Evolutionary conservation across 192 early-diverging fungal species (phyloP), one percentile per base, ranked within the genome.

Genomic region (Geranomyces michiganensis): DNA sequence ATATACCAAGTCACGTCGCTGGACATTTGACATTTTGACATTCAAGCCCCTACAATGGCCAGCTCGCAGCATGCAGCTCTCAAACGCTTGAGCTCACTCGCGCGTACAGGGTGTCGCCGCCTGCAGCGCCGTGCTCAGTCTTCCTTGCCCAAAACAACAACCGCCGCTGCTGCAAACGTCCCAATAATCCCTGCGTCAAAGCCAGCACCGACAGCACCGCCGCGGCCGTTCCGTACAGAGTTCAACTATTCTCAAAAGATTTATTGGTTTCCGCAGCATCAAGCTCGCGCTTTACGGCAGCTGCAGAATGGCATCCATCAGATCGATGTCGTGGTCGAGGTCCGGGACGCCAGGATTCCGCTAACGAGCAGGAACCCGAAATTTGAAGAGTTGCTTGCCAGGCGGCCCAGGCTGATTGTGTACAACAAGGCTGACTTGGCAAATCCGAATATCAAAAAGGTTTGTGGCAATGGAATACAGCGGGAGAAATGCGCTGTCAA

Each of bases 381-480:
- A 68, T 90, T 96, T 71, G 70, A 77, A 10, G 63, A 74, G 0
- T 17, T 76, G 85, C 92, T 85, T 71, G 87, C 88, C 21, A 62
- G 72, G 36, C 86, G 92, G 60, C 82, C 89, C 14, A 82, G 92
- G 8, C 73, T 97, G 1, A 84, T 99, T 21, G 88, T 97, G 9
- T 96, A 94, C 83, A 99, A 97, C 85, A 99, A 97, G 79, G 76
- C 81, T 27, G 96, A 99, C 78, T 79, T 99, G 31, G 92, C 94
- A 0, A 88, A 92, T 58, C 79, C 83, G 8, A 70, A 81, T 53
- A 70, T 82, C 67, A 46, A 31, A 21, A 70, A 76, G 72, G 81
- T 82, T 30, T 17, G 56, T 32, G 21, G 10, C 5, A 41, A 10
- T 10, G 36, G 3, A 62, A n/a, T 27, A 30, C 63, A 21, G 36